These are phyloP conservation scores for Giardia duodenalis DNA, from an alignment of 208 protist species.

Conservation along the genomic window DNA sequence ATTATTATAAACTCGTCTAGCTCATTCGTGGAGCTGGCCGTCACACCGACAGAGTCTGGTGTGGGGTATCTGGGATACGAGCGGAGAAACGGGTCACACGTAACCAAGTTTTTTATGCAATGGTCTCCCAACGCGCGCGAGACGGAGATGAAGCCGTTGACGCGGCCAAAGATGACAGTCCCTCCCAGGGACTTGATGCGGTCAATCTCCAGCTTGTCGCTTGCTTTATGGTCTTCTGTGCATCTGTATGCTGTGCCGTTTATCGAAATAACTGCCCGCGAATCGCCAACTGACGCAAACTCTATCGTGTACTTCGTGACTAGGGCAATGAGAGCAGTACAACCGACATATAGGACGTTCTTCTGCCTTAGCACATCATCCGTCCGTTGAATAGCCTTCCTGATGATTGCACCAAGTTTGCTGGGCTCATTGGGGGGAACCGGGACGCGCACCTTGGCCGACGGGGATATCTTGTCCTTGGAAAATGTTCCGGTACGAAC, in stretches of 20 bases:
- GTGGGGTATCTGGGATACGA: not conserved
- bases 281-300: constrained; percentile 48
- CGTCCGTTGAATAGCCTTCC: not conserved
- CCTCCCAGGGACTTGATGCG: constrained; percentile 51
- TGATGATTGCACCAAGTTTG: not conserved
- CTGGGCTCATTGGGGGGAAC: not conserved
- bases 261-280: constrained; percentile 45
- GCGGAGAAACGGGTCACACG: not conserved
- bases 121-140: constrained; percentile 51
- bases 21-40: not conserved
- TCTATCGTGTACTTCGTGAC: not conserved
- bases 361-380: not conserved
- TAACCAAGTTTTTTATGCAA: constrained; percentile 48
- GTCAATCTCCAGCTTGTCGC: constrained; percentile 43
- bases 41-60: no score
- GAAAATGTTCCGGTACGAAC: no score
- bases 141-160: constrained; percentile 52
- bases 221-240: constrained; percentile 52
- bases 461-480: no score
- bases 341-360: constrained; percentile 14
- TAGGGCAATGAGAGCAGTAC: constrained; percentile 9
- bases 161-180: constrained; percentile 44
- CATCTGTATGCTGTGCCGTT: constrained; percentile 32
- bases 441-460: not conserved
- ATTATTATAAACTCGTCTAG: constrained; percentile 51